A percentile compares a stretch with the other conserved stretches of the same genome.
phyloP scores from a whole-genome alignment of 495 filamentous ascomycete species.

The Hyaloscypha bicolor region DNA sequence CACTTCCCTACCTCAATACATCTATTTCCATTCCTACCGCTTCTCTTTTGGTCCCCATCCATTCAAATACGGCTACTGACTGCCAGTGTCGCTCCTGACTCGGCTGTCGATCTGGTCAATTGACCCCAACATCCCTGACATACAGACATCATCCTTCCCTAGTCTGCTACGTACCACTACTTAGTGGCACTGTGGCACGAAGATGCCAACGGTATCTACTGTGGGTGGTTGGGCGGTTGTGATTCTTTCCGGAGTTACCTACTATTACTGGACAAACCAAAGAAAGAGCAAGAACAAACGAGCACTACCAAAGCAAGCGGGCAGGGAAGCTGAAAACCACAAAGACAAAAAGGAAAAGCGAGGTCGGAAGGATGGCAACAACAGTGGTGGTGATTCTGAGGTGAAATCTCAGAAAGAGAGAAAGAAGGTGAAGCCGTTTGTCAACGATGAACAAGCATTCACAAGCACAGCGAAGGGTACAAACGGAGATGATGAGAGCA shows the following conservation, averaged over 20 bases:
- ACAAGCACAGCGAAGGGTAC: constrained; percentile 31
- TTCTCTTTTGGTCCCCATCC: neutral
- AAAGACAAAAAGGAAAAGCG: constrained; percentile 46
- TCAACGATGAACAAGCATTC: neutral
- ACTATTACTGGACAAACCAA: constrained; percentile 32
- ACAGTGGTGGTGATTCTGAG: neutral
- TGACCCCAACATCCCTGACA: neutral
- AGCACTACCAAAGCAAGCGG: constrained; percentile 6
- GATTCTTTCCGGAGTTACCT: constrained; percentile 48
- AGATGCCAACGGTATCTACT: constrained; percentile 33
- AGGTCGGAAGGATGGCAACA: constrained; percentile 39
- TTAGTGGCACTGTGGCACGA: constrained; percentile 12
- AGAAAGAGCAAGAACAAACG: constrained; percentile 20
- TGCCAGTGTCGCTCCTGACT: neutral
- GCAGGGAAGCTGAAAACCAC: constrained; percentile 18
- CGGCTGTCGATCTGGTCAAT: neutral
- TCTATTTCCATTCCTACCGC: neutral
- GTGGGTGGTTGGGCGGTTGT: constrained; percentile 60
- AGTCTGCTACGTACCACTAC: neutral
- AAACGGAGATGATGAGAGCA: constrained; percentile 54
- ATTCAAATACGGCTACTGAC: neutral
- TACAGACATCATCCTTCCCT: neutral
- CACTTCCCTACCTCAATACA: neutral
- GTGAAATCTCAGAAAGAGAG: constrained; percentile 15
- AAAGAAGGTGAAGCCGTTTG: constrained; percentile 9